Evolutionary conservation across 129 eudicot genomes (phyloP), one percentile per base, ranked within the genome.

Genomic region (Erigeron canadensis): DNA sequence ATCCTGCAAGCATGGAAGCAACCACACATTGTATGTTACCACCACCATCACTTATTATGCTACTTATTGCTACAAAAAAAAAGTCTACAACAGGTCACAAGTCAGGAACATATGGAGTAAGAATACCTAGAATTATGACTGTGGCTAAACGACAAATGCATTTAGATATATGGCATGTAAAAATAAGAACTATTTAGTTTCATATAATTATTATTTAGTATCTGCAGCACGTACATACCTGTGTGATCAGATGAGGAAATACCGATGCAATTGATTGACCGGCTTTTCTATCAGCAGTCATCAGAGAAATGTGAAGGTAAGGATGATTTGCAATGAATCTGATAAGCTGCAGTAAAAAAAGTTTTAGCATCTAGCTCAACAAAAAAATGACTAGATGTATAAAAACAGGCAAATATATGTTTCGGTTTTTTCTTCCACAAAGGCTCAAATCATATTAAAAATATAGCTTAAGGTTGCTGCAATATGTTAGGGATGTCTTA

Each of bases 201-300:
- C 34, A 28, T 28, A 28, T 28, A 28, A 2, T 28, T 28, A 28
- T 28, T 28, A 28, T 28, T 1, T 1, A 28, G 34, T 28, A 28
- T 28, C 34, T 28, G 34, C 34, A 28, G 3, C 34, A 42, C 57
- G 51, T 40, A 69, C 60, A 11, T 80, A 93, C 98, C 80, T 93
- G 90, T 62, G 91, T 81, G 59, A 75, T 80, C 76, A 93, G 81
- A 77, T 93, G 98, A 13, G 98, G 98, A 75, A 94, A 94, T 43
- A 94, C 99, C 6, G 99, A 86, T 78, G 84, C 96, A 77, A 94
- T 87, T 22, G 99, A 79, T 76, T 90, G 99, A 44, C 99, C 99
- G 64, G 99, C 99, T 83, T 94, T 94, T 72, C 97, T 82, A 79
- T 94, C 99, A 38, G 99, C 99, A 63, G 97, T 94, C 99, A 94